Evolutionary conservation across 495 filamentous ascomycete species (phyloP), one percentile per base, ranked within the genome.

Genomic region (Geoglossum glabrum): DNA sequence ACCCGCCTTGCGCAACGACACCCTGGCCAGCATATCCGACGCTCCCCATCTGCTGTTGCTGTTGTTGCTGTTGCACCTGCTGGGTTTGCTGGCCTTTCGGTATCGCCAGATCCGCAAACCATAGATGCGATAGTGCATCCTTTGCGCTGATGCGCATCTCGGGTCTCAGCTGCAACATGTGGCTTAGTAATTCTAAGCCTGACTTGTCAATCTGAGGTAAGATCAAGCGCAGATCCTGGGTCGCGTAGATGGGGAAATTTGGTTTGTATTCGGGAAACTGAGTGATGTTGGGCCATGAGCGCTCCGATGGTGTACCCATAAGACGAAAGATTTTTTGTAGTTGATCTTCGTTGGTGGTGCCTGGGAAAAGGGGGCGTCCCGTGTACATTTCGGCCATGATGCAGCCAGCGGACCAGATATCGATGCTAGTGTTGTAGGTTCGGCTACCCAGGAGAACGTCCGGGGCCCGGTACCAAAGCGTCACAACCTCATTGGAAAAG

Each of bases 371-470:
- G 0, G 90, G 90, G 2, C 90, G 80, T 13, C 90, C 90, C 0
- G 88, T 93, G 69, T 87, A 95, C 85, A 96, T 92, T 72, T 96
- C 90, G 13, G 90, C 90, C 90, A 96, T 96, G 74, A 96, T 96
- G 68, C 90, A 96, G 40, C 90, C 90, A 15, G 90, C 90, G 21
- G 85, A 90, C 90, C 90, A 96, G 71, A 96, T 96, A 65, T 96
- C 90, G 72, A 96, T 96, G 71, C 85, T 90, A 26, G 90, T 96
- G 69, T 93, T 96, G 70, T 96, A 96, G 38, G 90, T 95, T 59
- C 90, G 73, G 61, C 81, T 86, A 50, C 90, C 90, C 40, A 96
- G 79, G 31, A 96, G 79, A 36, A 96, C 90, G 62, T 96, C 90
- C 0, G 90, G 90, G 0, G 90, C 90, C 21, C 90, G 85, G 69